Conservation (phyloP, 441 rosid genomes). For the Populus hybrid region DNA sequence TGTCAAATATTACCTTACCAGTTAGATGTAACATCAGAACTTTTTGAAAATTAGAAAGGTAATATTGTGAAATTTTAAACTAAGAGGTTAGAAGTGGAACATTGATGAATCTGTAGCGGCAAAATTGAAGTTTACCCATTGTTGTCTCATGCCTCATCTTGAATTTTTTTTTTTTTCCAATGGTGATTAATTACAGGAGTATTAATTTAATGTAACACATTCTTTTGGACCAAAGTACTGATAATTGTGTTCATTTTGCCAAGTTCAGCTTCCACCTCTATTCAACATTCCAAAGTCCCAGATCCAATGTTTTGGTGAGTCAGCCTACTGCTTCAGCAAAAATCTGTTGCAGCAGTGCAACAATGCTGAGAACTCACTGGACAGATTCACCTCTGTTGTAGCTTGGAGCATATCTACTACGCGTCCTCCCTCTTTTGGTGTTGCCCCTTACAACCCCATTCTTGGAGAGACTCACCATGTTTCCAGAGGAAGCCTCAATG, state of each 20-base stretch:
- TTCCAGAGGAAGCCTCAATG: slow-evolving; percentile 53
- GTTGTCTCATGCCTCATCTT: too few species aligned
- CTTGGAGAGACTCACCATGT: slow-evolving; percentile 97
- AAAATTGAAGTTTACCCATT: too few species aligned
- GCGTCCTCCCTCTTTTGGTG: slow-evolving; percentile 57
- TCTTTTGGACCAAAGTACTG: too few species aligned
- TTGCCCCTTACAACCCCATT: slow-evolving; percentile 78
- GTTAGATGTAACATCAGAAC: too few species aligned
- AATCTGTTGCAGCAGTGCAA: slow-evolving; percentile 52
- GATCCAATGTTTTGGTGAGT: slow-evolving; percentile 73
- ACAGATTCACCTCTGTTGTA: slow-evolving; percentile 48
- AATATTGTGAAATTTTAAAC: too few species aligned
- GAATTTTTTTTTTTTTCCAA: too few species aligned
- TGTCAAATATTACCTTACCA: too few species aligned
- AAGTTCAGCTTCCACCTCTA: slow-evolving; percentile 62
- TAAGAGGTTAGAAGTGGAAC: too few species aligned
- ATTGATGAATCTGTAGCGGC: too few species aligned
- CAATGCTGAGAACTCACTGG: slow-evolving; percentile 37
- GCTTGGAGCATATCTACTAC: slow-evolving; percentile 63
- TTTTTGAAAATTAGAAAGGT: too few species aligned
- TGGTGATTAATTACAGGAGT: too few species aligned
- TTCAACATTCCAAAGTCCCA: slow-evolving; percentile 82
- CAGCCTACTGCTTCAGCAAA: slow-evolving; percentile 38
- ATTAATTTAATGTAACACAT: too few species aligned
- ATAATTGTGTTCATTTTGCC: not conserved